Conservation (phyloP, 139 green algal species). For the Coccomyxa sp. region DNA sequence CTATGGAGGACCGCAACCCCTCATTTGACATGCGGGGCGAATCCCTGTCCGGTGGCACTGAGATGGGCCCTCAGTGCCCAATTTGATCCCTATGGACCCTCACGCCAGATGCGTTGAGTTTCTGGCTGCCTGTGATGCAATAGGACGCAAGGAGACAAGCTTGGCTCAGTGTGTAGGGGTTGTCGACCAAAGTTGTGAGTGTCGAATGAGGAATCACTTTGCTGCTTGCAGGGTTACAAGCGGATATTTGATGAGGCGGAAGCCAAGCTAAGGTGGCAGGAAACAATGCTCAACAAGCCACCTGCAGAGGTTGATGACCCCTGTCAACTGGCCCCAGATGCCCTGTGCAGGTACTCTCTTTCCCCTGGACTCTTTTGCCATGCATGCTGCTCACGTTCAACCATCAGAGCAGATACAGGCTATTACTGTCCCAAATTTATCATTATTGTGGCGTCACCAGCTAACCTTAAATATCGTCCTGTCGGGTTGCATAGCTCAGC, state of each 20-base stretch:
- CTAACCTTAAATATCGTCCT: too few species aligned
- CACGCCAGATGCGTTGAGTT: not conserved
- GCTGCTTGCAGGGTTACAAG: not conserved
- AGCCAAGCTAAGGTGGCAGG: constrained; percentile 1
- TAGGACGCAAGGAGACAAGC: not conserved
- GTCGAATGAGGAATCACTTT: not conserved
- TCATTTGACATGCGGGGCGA: not conserved
- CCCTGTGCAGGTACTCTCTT: too few species aligned
- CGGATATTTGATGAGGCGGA: constrained; percentile 1
- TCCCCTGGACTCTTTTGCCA: too few species aligned
- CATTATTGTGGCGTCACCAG: too few species aligned
- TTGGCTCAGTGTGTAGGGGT: not conserved
- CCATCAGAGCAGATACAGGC: too few species aligned
- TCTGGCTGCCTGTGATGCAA: not conserved
- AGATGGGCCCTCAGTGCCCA: not conserved
- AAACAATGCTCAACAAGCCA: not conserved
- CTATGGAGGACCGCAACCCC: not conserved
- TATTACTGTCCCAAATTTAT: too few species aligned
- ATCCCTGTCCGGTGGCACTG: not conserved
- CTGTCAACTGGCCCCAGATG: too few species aligned
- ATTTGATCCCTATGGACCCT: not conserved
- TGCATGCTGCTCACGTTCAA: too few species aligned
- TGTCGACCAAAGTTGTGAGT: too few species aligned
- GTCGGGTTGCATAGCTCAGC: too few species aligned
- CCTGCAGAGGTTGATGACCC: too few species aligned